Base-by-base conservation (phyloP, 441 rosid genomes). In the Cnidoscolus chayamansa region DNA sequence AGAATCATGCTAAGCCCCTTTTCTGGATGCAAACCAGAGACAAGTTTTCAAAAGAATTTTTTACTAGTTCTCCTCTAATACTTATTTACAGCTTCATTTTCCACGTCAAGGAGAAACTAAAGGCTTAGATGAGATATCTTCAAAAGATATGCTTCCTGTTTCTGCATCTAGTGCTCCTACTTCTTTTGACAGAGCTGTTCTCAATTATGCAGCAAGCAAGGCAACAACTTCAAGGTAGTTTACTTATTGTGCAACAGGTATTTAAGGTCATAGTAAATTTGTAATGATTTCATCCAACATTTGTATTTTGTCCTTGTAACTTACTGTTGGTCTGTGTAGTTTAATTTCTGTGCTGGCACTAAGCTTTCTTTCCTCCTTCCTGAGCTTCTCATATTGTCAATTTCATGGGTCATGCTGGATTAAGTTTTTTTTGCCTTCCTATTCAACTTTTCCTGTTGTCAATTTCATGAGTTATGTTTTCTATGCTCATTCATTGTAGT, bases 151-250 rank as follows among this genome's bases (percentile, higher is more conserved):
- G 56, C 75, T 71, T 72, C 80, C 80, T 20, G 86, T 76, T 76
- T 74, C 71, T 72, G 76, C 78, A 56, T 78, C 86, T 71, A 73
- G 69, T 65, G 74, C 78, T 70, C 77, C 87, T 75, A 47, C 84
- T 76, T 65, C 85, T 66, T 59, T 60, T 6, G 87, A 84, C 58
- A 81, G 83, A 74, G 74, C 79, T 65, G 86, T 77, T 80, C 81
- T 73, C 79, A 72, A 68, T 76, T 70, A 67, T 74, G 69, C 84
- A 68, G 76, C 83, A 72, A 73, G 78, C 77, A 83, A 81, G 76
- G 72, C 78, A 50, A 70, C 80, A 77, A 72, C 85, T 56, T 75
- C 86, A 49, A 92, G 96, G 96, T 90, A 85, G 78, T 72, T 69
- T 66, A 58, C 62, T 50, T 40, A 0, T 60, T 71, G 51, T 37